Conservation (phyloP, 2,329 filamentous ascomycete species). For the Tolypocladium ovalisporum region DNA sequence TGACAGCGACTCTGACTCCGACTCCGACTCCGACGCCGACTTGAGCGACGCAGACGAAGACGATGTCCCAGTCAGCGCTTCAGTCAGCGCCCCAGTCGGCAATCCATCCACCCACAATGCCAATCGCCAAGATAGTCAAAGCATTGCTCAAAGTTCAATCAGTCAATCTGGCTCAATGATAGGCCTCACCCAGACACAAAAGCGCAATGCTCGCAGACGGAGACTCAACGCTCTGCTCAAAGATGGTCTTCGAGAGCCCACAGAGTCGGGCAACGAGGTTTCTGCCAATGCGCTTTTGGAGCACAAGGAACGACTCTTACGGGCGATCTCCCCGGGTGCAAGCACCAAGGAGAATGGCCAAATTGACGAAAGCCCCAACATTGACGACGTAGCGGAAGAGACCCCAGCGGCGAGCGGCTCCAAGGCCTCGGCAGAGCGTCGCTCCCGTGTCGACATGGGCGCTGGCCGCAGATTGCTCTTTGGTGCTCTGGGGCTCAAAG, state of each 20-base stretch:
- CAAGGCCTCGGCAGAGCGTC: background rate
- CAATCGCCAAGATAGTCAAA: background rate
- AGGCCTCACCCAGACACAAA: slow-evolving; percentile 34
- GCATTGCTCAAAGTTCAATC: background rate
- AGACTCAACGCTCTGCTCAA: slow-evolving; percentile 17
- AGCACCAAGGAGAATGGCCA: background rate
- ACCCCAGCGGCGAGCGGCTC: background rate
- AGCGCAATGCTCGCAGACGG: slow-evolving; percentile 39
- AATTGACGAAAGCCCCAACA: background rate
- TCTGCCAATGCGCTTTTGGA: slow-evolving; percentile 14
- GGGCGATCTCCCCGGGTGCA: slow-evolving; percentile 10
- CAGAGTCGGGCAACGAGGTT: background rate
- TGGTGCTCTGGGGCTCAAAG: slow-evolving; percentile 58
- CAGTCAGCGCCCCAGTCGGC: background rate
- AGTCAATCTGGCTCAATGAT: slow-evolving; percentile 9
- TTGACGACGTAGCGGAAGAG: slow-evolving; percentile 4
- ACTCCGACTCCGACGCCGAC: slow-evolving; percentile 12
- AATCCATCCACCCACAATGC: background rate
- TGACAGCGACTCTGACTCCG: slow-evolving; percentile 3
- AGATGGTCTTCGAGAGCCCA: background rate
- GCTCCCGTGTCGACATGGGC: slow-evolving; percentile 31
- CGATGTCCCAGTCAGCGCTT: background rate
- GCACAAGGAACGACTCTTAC: slow-evolving; percentile 29
- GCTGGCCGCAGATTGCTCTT: slow-evolving; percentile 60
- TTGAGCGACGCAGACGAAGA: background rate